Conservation (phyloP, 352 stramenopile genomes). For the Phytopythium mirpurense region DNA sequence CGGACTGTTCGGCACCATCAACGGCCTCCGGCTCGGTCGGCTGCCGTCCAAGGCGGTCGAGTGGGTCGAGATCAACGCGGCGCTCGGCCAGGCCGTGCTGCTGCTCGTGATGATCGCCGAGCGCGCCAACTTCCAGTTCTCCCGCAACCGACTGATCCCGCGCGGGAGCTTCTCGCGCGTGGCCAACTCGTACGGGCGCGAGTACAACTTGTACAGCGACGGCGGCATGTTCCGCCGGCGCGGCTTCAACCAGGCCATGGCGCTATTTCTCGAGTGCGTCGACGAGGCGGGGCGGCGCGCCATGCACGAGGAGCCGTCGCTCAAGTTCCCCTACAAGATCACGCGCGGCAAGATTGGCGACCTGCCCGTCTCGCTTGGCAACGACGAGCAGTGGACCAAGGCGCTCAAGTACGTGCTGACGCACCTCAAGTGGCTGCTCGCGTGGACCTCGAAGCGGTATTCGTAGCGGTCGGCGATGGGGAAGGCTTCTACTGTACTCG, state of each 20-base stretch:
- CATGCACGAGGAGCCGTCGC: slow-evolving; percentile 82
- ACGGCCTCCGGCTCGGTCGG: slow-evolving; percentile 77
- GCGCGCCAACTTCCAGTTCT: slow-evolving; percentile 78
- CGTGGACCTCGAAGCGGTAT: slow-evolving; percentile 89
- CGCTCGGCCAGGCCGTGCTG: slow-evolving; percentile 79
- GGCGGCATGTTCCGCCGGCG: slow-evolving; percentile 83
- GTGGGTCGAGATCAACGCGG: slow-evolving; percentile 89
- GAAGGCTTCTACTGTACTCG: no score
- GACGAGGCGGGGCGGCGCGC: slow-evolving; percentile 80
- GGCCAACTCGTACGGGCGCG: slow-evolving; percentile 77
- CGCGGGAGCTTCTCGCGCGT: slow-evolving; percentile 86
- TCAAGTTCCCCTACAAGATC: slow-evolving; percentile 91
- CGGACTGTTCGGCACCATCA: slow-evolving; percentile 87
- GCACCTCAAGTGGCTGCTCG: slow-evolving; percentile 91
- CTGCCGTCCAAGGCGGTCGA: slow-evolving; percentile 80
- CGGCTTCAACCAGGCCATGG: slow-evolving; percentile 90
- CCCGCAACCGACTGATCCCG: slow-evolving; percentile 76
- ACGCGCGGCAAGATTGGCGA: slow-evolving; percentile 88
- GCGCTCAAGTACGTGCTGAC: slow-evolving; percentile 91
- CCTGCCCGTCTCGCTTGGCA: slow-evolving; percentile 78
- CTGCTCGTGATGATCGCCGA: slow-evolving; percentile 80
- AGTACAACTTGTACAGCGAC: slow-evolving; percentile 78
- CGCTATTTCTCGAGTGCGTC: slow-evolving; percentile 89
- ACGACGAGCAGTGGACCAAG: slow-evolving; percentile 91
- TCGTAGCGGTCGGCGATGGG: slow-evolving; percentile 10